Base-by-base conservation (phyloP, 495 filamentous ascomycete species). In the Talaromyces stipitatus region DNA sequence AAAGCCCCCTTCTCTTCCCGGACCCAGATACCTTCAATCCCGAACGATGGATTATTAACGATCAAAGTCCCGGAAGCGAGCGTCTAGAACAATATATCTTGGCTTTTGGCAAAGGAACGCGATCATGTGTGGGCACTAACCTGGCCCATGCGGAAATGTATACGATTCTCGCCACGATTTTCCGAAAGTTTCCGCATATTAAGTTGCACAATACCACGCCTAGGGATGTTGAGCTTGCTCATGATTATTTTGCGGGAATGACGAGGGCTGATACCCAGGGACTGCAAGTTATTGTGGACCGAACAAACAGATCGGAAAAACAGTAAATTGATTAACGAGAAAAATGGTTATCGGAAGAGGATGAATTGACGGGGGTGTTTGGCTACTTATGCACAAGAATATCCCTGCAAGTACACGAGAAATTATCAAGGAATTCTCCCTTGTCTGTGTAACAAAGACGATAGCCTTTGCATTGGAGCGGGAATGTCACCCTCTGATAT, bases 1-100 rank as follows among this genome's bases (percentile, higher is more conserved):
- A 67, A 54, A 69, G 73, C 58, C 64, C 68, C 7, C 41, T 57
- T 14, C 60, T 69, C 48, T 62, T 62, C 52, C 58, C 58, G 11
- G 52, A 60, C 26, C 58, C 58, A 7, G 32, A 43, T 7, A 9
- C 56, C 5, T 61, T 61, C 41, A 33, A 27, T 10, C 60, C 60
- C 2, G 58, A 60, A 16, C 26, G 58, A 16, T 62, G 60, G 60
- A 27, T 60, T 1, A 38, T 41, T 8, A 18, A 3, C 2, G 8
- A 24, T 2, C n/a, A 10, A 30, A 55, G 50, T 32, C 57, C 33
- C 1, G 57, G 60, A 0, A 50, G 28, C 16, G 18, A 23, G 20
- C 43, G 28, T 10, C 29, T 56, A 29, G 51, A 47, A 10, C 60
- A 57, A 47, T 62, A 60, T 38, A 54, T 57, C 7, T 18, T 60